These are phyloP conservation scores for Paecilomyces niveus DNA, from an alignment of 2,329 filamentous ascomycete genomes.

Conservation along the genomic window DNA sequence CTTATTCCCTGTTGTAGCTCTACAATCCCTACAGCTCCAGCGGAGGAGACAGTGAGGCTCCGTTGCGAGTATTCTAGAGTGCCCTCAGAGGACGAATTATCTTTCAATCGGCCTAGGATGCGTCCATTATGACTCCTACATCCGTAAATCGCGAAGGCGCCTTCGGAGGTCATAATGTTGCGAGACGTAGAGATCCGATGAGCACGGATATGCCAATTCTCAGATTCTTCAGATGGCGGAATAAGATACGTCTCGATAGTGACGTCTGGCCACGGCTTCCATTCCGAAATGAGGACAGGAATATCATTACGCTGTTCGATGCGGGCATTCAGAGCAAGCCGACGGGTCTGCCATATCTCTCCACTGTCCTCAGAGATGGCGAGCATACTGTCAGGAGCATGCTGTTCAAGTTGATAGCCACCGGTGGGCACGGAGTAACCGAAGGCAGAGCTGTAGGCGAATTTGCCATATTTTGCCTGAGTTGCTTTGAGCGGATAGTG, in stretches of 20 bases:
- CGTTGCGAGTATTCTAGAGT: conserved; percentile 24
- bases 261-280: conserved; percentile 61
- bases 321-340: conserved; percentile 57
- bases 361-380: conserved; percentile 70
- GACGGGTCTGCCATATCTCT: conserved; percentile 71
- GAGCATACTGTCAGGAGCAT: conserved; percentile 66
- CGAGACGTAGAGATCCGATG: conserved; percentile 39
- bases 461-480: conserved; percentile 73
- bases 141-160: conserved; percentile 62
- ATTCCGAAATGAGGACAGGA: conserved; percentile 60
- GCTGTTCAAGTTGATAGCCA: conserved; percentile 68
- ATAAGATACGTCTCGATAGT: conserved; percentile 30
- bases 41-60: conserved; percentile 41
- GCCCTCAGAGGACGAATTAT: conserved; percentile 34
- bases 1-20: conserved; percentile 32
- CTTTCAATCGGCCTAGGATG: conserved; percentile 39
- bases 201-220: conserved; percentile 34
- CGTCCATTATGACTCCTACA: conserved; percentile 54
- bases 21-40: conserved; percentile 45
- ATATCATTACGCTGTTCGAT: conserved; percentile 50
- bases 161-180: conserved; percentile 64
- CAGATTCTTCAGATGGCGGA: conserved; percentile 22
- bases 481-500: conserved; percentile 76
- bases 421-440: conserved; percentile 72
- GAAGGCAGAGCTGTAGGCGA: conserved; percentile 69